Percentiles rank a stretch among this genome's conserved stretches.
Conservation (phyloP, 768 basidiomycete species). For the Podaxis carcinomalis region DNA sequence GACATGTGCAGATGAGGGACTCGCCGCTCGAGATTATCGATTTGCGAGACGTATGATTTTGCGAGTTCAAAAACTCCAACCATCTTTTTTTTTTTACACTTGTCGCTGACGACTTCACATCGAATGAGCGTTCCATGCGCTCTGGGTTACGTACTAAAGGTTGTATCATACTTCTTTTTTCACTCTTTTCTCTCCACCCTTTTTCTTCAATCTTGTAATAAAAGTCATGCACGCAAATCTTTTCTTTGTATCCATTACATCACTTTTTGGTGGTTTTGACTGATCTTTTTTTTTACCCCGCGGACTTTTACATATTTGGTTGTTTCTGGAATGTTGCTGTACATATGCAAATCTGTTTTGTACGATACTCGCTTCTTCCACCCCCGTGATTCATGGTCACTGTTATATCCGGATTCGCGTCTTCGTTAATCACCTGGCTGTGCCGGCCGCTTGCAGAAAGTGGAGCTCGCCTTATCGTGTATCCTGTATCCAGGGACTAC, state of each 20-base stretch:
- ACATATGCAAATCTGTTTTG: not conserved
- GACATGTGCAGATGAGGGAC: constrained; percentile 78
- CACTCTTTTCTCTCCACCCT: too few species aligned
- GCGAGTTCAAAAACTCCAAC: constrained; percentile 3
- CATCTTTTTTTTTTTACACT: not conserved
- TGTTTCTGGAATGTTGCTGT: not conserved
- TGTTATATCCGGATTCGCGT: not conserved
- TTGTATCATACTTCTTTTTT: not conserved
- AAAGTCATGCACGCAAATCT: not conserved
- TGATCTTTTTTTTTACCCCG: not conserved
- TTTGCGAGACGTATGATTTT: constrained; percentile 37
- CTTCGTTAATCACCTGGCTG: not conserved
- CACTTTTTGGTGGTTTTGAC: not conserved
- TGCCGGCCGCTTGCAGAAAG: not conserved
- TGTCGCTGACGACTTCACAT: not conserved
- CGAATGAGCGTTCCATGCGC: not conserved
- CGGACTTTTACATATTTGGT: not conserved
- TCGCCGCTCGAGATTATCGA: constrained; percentile 80
- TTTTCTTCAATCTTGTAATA: too few species aligned
- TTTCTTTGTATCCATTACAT: not conserved
- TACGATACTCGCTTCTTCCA: not conserved
- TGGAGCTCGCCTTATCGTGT: not conserved
- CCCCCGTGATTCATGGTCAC: not conserved
- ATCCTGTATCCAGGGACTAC: too few species aligned
- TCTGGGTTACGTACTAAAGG: too few species aligned